These are phyloP conservation scores for Cercospora berteroae DNA, from an alignment of 2,329 filamentous ascomycete species.

Conservation along the genomic window DNA sequence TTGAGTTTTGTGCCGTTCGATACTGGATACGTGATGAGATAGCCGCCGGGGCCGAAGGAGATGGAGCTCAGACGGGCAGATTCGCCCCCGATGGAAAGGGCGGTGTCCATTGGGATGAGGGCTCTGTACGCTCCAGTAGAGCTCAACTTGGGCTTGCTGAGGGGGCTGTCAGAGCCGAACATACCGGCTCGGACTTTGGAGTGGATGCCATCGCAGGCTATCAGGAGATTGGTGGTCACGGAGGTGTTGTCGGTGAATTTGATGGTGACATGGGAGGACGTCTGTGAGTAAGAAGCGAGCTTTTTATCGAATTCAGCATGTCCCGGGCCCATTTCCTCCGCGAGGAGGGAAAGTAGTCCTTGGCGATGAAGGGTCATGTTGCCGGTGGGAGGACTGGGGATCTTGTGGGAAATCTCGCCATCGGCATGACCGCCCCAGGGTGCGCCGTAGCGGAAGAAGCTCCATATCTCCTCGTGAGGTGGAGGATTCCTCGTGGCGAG, in stretches of 20 bases:
- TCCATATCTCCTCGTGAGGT: slow-evolving; percentile 41
- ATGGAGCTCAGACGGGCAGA: slow-evolving; percentile 27
- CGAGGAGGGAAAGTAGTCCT: slow-evolving; percentile 45
- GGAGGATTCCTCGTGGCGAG: slow-evolving; percentile 42
- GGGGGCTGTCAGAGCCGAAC: slow-evolving; percentile 49
- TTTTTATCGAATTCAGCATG: slow-evolving; percentile 25
- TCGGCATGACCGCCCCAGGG: slow-evolving; percentile 22
- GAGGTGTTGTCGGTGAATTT: slow-evolving; percentile 47
- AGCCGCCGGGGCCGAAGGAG: slow-evolving; percentile 53
- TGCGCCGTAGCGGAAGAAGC: slow-evolving; percentile 42
- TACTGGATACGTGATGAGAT: slow-evolving; percentile 62
- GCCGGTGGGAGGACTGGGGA: slow-evolving; percentile 32
- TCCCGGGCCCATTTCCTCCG: slow-evolving; percentile 37
- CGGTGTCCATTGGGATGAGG: slow-evolving; percentile 58
- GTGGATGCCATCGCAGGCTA: slow-evolving; percentile 66
- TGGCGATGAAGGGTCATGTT: slow-evolving; percentile 40
- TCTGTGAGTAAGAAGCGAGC: slow-evolving; percentile 14
- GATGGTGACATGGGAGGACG: slow-evolving; percentile 32
- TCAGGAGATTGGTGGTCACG: slow-evolving; percentile 48
- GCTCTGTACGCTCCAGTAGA: slow-evolving; percentile 61
- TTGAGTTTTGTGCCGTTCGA: slow-evolving; percentile 58
- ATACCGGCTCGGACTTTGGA: slow-evolving; percentile 55
- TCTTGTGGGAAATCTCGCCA: slow-evolving; percentile 30
- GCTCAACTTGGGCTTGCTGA: slow-evolving; percentile 51
- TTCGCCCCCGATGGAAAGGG: slow-evolving; percentile 37